Percentiles rank a stretch among this genome's conserved stretches.
phyloP scores from a whole-genome alignment of 768 basidiomycete species.

The Gymnopilus junonius region DNA sequence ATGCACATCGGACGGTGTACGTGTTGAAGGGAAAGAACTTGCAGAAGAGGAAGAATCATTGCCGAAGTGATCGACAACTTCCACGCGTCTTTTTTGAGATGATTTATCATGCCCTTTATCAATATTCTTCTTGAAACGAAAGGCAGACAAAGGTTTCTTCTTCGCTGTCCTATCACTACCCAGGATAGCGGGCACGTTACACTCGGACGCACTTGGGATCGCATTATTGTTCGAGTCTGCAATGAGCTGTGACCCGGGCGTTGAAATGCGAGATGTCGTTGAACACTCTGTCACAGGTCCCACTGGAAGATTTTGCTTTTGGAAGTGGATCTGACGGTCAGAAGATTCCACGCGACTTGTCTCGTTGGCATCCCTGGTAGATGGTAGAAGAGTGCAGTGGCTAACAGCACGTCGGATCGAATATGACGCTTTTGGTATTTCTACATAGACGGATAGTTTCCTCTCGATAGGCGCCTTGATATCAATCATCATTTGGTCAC shows the following conservation, averaged over 20 bases:
- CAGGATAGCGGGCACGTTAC: not conserved
- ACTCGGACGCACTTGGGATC: not conserved
- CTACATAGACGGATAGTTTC: constrained; percentile 9
- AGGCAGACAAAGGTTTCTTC: not conserved
- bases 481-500: not conserved
- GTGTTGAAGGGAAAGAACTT: not conserved
- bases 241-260: not conserved
- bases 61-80: not conserved
- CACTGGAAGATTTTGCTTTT: not conserved
- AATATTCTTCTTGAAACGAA: not conserved
- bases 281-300: not conserved
- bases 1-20: not conserved
- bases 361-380: not conserved
- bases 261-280: too few species aligned
- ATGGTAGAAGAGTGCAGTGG: not conserved
- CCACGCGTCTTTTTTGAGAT: not conserved
- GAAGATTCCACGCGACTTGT: not conserved
- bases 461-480: not conserved
- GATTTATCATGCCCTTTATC: not conserved
- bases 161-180: not conserved
- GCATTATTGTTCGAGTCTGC: not conserved
- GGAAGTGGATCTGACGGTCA: not conserved
- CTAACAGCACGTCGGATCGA: constrained; percentile 2
- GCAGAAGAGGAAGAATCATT: not conserved
- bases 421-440: constrained; percentile 15